phyloP scores from a whole-genome alignment of 164 flowering plant species.

The Piper longum region DNA sequence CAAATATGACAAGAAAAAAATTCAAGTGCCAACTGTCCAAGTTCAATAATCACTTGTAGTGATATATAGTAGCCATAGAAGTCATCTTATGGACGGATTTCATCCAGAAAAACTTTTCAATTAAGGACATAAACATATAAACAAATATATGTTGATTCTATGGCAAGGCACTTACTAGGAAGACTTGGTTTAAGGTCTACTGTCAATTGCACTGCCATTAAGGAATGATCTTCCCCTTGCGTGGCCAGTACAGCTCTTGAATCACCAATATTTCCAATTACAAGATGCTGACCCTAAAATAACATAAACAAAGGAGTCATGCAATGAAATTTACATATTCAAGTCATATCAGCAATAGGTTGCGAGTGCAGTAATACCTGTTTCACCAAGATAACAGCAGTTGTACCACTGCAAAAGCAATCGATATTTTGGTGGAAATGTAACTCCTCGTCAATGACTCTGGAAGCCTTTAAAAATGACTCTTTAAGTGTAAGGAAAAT shows the following conservation, averaged over 20 bases:
- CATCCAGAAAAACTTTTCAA: background rate
- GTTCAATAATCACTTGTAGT: background rate
- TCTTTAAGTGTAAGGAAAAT: background rate
- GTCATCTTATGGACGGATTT: background rate
- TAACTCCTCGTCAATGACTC: constrained; percentile 85
- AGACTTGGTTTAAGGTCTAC: constrained; percentile 85
- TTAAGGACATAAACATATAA: background rate
- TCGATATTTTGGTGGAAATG: constrained; percentile 68
- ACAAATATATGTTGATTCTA: too few species aligned
- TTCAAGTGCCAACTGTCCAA: background rate
- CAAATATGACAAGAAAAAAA: background rate
- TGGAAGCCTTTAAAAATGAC: constrained; percentile 54
- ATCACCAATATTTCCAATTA: constrained; percentile 85
- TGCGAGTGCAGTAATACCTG: constrained; percentile 35
- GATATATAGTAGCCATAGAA: background rate
- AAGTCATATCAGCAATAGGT: background rate
- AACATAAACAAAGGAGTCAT: background rate
- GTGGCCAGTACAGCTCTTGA: constrained; percentile 89
- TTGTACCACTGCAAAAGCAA: constrained; percentile 94
- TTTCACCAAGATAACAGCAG: constrained; percentile 75
- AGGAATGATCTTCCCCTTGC: constrained; percentile 38
- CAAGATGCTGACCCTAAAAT: constrained; percentile 70
- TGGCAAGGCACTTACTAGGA: constrained; percentile 42
- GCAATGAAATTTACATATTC: background rate
- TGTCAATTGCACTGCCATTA: constrained; percentile 69